Evolutionary conservation across 2,329 filamentous ascomycete species (phyloP).

Genomic region (Pleomassaria siparia): DNA sequence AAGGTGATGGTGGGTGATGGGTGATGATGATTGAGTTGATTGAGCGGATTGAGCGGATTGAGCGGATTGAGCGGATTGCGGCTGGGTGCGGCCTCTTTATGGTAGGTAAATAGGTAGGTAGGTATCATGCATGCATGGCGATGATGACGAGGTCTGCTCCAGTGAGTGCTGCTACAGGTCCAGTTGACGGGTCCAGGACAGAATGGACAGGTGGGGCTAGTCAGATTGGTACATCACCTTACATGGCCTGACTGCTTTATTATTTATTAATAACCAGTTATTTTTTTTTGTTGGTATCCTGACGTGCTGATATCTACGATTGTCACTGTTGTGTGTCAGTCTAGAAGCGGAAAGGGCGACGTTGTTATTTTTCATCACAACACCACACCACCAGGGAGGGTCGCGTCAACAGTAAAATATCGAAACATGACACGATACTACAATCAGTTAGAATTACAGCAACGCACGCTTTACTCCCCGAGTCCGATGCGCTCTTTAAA

Average conservation of each 20-base stretch:
- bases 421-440: too few species aligned
- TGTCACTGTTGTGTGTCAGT: background rate
- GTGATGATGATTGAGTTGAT: slow-evolving; percentile 2
- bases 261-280: too few species aligned
- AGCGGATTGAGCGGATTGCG: slow-evolving; percentile 7
- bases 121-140: background rate
- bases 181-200: too few species aligned
- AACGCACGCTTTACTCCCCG: too few species aligned
- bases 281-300: background rate
- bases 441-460: too few species aligned
- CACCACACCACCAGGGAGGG: background rate
- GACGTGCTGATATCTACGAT: background rate
- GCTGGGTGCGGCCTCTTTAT: slow-evolving; percentile 18
- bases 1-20: background rate
- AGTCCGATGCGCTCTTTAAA: too few species aligned
- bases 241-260: slow-evolving; percentile 15
- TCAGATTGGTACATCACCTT: slow-evolving; percentile 6
- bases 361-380: background rate
- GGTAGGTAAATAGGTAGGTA: too few species aligned
- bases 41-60: background rate
- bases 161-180: too few species aligned
- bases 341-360: background rate
- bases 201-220: too few species aligned
- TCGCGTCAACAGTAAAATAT: too few species aligned
- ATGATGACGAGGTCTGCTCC: too few species aligned